Percentiles rank a stretch among this genome's conserved stretches.
phyloP scores from a whole-genome alignment of 2,329 filamentous ascomycete genomes.

The Aureobasidium subglaciale region DNA sequence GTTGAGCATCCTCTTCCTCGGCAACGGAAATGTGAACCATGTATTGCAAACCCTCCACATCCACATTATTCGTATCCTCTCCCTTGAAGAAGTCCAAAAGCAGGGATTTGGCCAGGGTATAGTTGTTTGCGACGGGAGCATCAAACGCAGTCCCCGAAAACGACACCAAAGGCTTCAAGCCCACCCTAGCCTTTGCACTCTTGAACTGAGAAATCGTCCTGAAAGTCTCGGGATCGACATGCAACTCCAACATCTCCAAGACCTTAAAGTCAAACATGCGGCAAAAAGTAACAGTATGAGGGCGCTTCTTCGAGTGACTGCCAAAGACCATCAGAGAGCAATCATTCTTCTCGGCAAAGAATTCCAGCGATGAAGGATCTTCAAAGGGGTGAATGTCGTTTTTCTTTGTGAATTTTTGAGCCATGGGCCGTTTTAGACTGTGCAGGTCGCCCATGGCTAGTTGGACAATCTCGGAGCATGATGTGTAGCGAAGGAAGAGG shows the following conservation, averaged over 20 bases:
- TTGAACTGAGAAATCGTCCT: slow-evolving; percentile 68
- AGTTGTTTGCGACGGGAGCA: slow-evolving; percentile 68
- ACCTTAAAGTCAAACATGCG: slow-evolving; percentile 81
- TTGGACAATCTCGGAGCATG: slow-evolving; percentile 74
- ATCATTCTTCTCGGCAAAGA: slow-evolving; percentile 96
- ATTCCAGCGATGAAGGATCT: slow-evolving; percentile 78
- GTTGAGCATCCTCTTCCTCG: slow-evolving; percentile 39
- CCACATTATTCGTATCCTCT: slow-evolving; percentile 70
- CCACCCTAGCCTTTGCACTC: slow-evolving; percentile 56
- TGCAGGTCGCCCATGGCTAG: slow-evolving; percentile 80
- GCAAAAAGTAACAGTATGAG: slow-evolving; percentile 75
- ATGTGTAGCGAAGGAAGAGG: slow-evolving; percentile 82
- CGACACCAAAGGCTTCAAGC: slow-evolving; percentile 81
- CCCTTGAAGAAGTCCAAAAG: slow-evolving; percentile 89
- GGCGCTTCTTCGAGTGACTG: slow-evolving; percentile 87
- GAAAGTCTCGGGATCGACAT: slow-evolving; percentile 69
- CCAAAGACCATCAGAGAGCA: slow-evolving; percentile 78
- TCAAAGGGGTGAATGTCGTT: slow-evolving; percentile 94
- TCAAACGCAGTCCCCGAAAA: slow-evolving; percentile 88
- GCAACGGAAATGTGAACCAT: slow-evolving; percentile 74
- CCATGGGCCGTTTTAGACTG: slow-evolving; percentile 74
- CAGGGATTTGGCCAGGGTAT: slow-evolving; percentile 78
- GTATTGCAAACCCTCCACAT: slow-evolving; percentile 92
- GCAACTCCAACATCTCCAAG: slow-evolving; percentile 89
- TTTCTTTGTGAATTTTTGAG: slow-evolving; percentile 93